Base-by-base conservation (phyloP, 371 early-diverging fungal genomes). In the Apophysomyces sp. region DNA sequence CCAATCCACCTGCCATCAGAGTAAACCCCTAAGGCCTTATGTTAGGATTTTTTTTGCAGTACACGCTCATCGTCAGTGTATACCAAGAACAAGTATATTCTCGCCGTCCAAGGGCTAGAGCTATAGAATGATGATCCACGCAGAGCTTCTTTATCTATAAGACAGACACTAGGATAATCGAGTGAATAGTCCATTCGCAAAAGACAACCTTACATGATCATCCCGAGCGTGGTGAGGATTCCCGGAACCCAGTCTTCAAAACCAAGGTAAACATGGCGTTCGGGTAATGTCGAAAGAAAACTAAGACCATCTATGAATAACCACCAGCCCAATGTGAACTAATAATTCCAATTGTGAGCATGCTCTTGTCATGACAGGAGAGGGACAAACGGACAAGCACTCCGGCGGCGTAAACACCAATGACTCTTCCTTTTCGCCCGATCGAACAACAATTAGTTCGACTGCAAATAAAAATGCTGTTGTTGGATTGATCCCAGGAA, bases 261-360 rank as follows among this genome's bases (percentile, higher is more conserved):
- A 8, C 83, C 83, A n/a, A 87, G 71, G 28, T 66, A 68, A 12
- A 77, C 74, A 58, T 68, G 66, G 30, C 69, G 62, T 52, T 74
- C 71, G 26, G 65, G 55, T 36, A 69, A 52, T 11, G 39, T 63
- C 41, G 63, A 63, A 26, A 78, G 66, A 15, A 67, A 73, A 15
- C 77, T 77, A 30, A 78, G 53, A 13, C 86, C 89, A 63, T 92
- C 93, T 32, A 92, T 81, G 67, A 92, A 92, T 41, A 84, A 61
- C 93, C 93, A 92, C 92, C 93, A 92, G 7, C 84, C 91, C 12
- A 92, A n/a, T 2, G 92, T 87, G 77, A 92, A 92, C 90, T 87
- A 67, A 37, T 6, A 21, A 0, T 4, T 21, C 4, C 8, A 44
- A 21, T 2, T 21, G 49, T 44, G 21, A 44, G 49, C 3, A 4